Evolutionary conservation across 2,329 filamentous ascomycete species (phyloP).

Genomic region (Chalaropsis ovoidea): DNA sequence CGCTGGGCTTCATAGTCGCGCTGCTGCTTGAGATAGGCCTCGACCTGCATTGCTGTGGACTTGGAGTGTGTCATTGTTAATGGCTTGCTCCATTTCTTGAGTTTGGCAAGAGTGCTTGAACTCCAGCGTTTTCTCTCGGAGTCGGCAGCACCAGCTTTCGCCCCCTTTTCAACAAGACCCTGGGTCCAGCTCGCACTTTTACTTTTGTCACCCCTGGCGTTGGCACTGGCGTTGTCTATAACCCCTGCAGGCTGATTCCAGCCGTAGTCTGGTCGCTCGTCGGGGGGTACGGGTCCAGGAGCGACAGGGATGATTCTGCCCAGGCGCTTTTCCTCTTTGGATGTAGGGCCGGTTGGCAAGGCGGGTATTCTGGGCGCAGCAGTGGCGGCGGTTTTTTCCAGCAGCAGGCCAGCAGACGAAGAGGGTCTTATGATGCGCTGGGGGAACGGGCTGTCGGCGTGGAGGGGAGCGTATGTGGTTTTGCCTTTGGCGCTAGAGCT

Average conservation of each 20-base stretch:
- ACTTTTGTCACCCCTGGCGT: constrained; percentile 6
- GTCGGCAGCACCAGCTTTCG: background rate
- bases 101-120: constrained; percentile 17
- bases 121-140: constrained; percentile 25
- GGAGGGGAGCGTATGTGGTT: constrained; percentile 20
- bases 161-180: constrained; percentile 15
- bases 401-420: constrained; percentile 14
- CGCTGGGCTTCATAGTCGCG: constrained; percentile 27
- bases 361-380: background rate
- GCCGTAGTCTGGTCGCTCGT: constrained; percentile 25
- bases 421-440: constrained; percentile 12
- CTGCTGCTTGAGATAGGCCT: constrained; percentile 21
- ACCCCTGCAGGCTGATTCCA: constrained; percentile 20
- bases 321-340: constrained; percentile 14
- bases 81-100: constrained; percentile 21
- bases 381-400: background rate
- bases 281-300: constrained; percentile 16
- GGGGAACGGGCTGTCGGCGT: constrained; percentile 10
- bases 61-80: constrained; percentile 18
- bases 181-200: constrained; percentile 16
- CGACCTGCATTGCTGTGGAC: constrained; percentile 18
- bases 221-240: constrained; percentile 8
- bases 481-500: constrained; percentile 11
- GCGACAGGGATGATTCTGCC: constrained; percentile 22
- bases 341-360: constrained; percentile 10